These are phyloP conservation scores for Thielaviopsis populi DNA, from an alignment of 2,329 filamentous ascomycete species.

Conservation along the genomic window DNA sequence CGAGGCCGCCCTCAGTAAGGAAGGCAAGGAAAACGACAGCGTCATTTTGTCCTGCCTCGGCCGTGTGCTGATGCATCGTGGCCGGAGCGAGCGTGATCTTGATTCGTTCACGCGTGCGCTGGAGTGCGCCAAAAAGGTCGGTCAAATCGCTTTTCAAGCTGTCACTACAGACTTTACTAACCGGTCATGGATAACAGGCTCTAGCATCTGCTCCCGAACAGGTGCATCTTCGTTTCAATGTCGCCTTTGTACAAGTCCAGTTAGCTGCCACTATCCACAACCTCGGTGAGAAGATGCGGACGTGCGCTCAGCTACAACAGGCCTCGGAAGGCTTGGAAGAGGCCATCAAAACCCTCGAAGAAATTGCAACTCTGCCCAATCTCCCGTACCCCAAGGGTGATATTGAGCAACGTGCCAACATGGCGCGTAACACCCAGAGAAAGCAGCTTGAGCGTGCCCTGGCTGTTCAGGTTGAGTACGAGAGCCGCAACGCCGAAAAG, in stretches of 20 bases:
- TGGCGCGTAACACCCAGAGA: constrained; percentile 89
- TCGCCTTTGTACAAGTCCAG: constrained; percentile 93
- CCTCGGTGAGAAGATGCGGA: constrained; percentile 61
- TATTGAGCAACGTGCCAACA: constrained; percentile 88
- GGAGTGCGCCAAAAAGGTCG: constrained; percentile 48
- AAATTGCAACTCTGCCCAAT: constrained; percentile 45
- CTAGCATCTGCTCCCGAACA: constrained; percentile 67
- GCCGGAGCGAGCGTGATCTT: constrained; percentile 45
- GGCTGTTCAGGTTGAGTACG: constrained; percentile 75
- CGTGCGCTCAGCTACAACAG: constrained; percentile 63
- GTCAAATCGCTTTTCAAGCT: constrained; percentile 17
- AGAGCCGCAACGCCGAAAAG: constrained; percentile 82
- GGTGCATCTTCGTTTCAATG: constrained; percentile 89
- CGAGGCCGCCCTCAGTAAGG: constrained; percentile 67
- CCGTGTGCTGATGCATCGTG: constrained; percentile 72
- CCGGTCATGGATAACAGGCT: constrained; percentile 34
- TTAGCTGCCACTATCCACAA: constrained; percentile 67
- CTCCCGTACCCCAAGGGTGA: constrained; percentile 83
- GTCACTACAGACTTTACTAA: neutral
- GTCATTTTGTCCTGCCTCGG: constrained; percentile 74
- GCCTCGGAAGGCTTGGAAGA: constrained; percentile 69
- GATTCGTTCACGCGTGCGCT: constrained; percentile 43
- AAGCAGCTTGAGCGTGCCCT: constrained; percentile 79
- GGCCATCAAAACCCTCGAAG: constrained; percentile 59
- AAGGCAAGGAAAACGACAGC: constrained; percentile 57